These are phyloP conservation scores for sweet orange (Citrus sinensis) DNA, from an alignment of 345 rosid genomes.

Conservation along the genomic window DVS_A1.0 CM039168.1:714001-714500, in stretches of 20 bases:
- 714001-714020: neutral
- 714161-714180: neutral
- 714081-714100: neutral
- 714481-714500: neutral
- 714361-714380: neutral
- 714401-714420: neutral
- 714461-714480: slow-evolving; percentile 23
- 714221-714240: slow-evolving; percentile 97
- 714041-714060: neutral
- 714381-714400: neutral
- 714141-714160: neutral
- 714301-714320: slow-evolving; percentile 53
- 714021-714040: neutral
- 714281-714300: slow-evolving; percentile 58
- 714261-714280: slow-evolving; percentile 66
- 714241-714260: slow-evolving; percentile 97
- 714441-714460: slow-evolving; percentile 13
- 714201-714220: slow-evolving; percentile 17
- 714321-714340: slow-evolving; percentile 74
- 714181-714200: neutral
- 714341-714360: slow-evolving; percentile 15
- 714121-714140: neutral
- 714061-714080: neutral
- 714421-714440: neutral
- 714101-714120: neutral